Evolutionary conservation across 2,329 filamentous ascomycete genomes (phyloP).

Genomic region (Orbilia javanica): DNA sequence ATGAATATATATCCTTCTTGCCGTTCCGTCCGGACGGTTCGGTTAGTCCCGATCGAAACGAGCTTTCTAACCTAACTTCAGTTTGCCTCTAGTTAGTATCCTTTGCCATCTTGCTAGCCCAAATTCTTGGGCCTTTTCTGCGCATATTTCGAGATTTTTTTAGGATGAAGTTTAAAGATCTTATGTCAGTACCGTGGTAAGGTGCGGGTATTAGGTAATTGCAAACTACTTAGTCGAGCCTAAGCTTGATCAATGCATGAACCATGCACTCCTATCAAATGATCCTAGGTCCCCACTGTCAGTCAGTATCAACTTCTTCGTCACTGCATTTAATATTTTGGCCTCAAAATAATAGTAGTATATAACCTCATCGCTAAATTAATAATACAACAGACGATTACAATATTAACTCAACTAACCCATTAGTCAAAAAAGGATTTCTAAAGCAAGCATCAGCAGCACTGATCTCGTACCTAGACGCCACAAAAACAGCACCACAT

Average conservation of each 20-base stretch:
- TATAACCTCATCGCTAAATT: not conserved
- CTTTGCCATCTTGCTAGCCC: too few species aligned
- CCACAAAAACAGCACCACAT: too few species aligned
- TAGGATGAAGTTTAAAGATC: not conserved
- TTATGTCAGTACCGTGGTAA: not conserved
- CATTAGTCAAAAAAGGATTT: not conserved
- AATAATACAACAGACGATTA: not conserved
- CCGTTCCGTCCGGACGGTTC: constrained; percentile 7
- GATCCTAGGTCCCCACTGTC: not conserved
- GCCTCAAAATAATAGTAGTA: too few species aligned
- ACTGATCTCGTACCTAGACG: too few species aligned
- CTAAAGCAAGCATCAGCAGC: not conserved
- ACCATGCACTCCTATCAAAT: not conserved
- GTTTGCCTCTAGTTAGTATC: not conserved
- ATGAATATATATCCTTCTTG: constrained; percentile 4
- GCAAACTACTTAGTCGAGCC: not conserved
- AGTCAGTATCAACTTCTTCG: too few species aligned
- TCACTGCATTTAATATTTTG: not conserved
- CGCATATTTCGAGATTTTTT: not conserved
- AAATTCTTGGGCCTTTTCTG: too few species aligned
- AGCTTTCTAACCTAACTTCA: not conserved
- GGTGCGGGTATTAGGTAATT: constrained; percentile 16
- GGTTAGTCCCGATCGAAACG: constrained; percentile 9
- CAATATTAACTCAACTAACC: not conserved
- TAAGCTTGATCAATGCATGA: not conserved